These are phyloP conservation scores for Amphibolis antarctica DNA, from an alignment of 106 monocot genomes.

Conservation along the genomic window DNA sequence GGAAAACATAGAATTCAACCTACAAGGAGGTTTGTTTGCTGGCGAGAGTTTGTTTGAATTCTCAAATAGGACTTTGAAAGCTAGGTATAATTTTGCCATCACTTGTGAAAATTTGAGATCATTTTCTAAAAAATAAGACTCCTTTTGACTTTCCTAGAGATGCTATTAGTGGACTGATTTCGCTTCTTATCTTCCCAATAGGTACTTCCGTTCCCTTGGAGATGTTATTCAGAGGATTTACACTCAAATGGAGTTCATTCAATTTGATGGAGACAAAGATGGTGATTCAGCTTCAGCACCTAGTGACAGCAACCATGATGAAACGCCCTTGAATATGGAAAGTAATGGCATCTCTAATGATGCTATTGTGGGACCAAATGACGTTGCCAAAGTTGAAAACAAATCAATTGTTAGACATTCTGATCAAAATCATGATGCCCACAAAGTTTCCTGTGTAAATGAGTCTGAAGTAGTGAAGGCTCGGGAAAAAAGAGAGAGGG, in stretches of 20 bases:
- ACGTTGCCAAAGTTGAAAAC: conserved; percentile 1
- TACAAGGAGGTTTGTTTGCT: conserved; percentile 51
- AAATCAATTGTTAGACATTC: not conserved
- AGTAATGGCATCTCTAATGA: not conserved
- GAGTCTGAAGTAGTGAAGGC: conserved; percentile 34
- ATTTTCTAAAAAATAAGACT: not conserved
- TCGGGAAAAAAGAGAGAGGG: conserved; percentile 51
- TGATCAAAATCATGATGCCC: not conserved
- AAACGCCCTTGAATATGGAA: conserved; percentile 10
- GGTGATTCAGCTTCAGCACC: conserved; percentile 33
- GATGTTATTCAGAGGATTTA: conserved; percentile 59
- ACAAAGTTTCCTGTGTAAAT: not conserved
- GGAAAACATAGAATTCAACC: conserved; percentile 73
- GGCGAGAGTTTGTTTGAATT: conserved; percentile 68
- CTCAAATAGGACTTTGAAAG: conserved; percentile 67
- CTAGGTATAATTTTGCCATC: conserved; percentile 32
- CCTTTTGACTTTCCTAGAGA: too few relatives aligned
- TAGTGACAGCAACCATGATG: conserved; percentile 43
- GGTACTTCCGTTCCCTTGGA: conserved; percentile 45
- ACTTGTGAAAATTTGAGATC: not conserved
- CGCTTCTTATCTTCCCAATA: conserved; percentile 11
- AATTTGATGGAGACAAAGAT: conserved; percentile 40
- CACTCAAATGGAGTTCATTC: conserved; percentile 62
- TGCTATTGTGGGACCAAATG: not conserved
- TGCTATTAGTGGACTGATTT: too few relatives aligned